These are phyloP conservation scores for Paraurostyla sp. DNA, from an alignment of 73 alveolate genomes.

Conservation along the genomic window DNA sequence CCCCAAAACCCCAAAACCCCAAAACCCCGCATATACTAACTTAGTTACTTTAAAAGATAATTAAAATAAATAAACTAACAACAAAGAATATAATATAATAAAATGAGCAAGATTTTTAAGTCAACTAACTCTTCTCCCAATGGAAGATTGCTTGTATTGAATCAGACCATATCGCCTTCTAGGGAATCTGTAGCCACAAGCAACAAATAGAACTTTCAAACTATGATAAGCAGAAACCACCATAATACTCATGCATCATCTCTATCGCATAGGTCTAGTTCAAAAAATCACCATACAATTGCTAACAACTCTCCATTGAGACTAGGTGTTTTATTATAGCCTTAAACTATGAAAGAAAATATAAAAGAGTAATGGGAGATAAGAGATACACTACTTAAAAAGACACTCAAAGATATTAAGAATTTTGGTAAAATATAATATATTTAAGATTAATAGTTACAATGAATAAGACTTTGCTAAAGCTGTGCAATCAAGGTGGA, in stretches of 20 bases:
- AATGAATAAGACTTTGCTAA: slow-evolving; percentile 3
- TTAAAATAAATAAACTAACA: background rate
- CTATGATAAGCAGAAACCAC: background rate
- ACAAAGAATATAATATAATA: too few species aligned
- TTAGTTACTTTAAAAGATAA: background rate
- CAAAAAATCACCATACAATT: background rate
- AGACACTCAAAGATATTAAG: slow-evolving; percentile 6
- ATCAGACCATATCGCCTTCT: background rate
- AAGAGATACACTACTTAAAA: background rate
- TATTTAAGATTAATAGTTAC: background rate
- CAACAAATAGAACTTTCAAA: background rate
- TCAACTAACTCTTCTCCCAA: background rate
- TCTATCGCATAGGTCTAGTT: background rate
- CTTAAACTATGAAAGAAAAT: background rate
- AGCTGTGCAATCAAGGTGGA: background rate
- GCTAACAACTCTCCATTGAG: slow-evolving; percentile 18
- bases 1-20: slow-evolving; percentile 31
- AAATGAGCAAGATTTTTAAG: background rate
- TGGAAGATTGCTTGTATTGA: background rate
- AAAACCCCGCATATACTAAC: background rate
- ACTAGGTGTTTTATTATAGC: background rate
- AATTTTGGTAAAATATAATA: background rate
- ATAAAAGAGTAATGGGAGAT: slow-evolving; percentile 13
- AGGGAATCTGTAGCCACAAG: background rate
- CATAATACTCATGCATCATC: background rate